phyloP scores from a whole-genome alignment of 2,329 filamentous ascomycete species.

The Trichoderma sp. region DNA sequence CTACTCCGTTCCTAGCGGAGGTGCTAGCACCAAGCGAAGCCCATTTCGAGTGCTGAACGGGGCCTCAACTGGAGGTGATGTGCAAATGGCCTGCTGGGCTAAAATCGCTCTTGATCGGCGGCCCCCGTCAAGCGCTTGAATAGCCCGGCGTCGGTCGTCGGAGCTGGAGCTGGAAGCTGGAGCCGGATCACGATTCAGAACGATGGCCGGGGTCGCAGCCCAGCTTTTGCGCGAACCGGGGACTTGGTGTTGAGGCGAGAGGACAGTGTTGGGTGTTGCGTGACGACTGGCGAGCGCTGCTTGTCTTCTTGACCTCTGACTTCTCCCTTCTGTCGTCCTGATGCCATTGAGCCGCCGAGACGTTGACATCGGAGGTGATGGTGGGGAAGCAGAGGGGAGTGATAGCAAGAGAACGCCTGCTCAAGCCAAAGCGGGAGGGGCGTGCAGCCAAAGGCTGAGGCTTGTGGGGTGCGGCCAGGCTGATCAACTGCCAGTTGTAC shows the following conservation, averaged over 20 bases:
- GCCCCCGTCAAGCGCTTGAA: not conserved
- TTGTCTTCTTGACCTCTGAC: not conserved
- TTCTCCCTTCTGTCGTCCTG: not conserved
- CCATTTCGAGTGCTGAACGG: slow-evolving; percentile 10
- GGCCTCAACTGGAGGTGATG: slow-evolving; percentile 12
- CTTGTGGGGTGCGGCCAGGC: slow-evolving; percentile 11
- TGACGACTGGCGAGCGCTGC: not conserved
- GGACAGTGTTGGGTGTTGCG: no score
- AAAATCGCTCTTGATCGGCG: slow-evolving; percentile 21
- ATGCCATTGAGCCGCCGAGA: not conserved
- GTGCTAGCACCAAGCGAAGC: slow-evolving; percentile 1
- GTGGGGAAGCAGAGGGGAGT: not conserved
- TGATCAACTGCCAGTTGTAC: slow-evolving; percentile 22
- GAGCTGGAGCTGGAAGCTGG: not conserved
- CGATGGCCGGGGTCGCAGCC: no score
- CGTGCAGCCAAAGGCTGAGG: slow-evolving; percentile 5
- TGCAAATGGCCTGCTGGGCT: slow-evolving; percentile 21
- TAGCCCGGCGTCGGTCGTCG: no score
- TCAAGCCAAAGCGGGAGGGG: slow-evolving; percentile 4
- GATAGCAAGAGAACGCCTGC: not conserved
- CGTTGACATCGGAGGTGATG: not conserved
- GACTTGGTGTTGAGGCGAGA: not conserved
- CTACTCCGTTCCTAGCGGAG: slow-evolving; percentile 3
- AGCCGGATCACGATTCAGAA: not conserved
- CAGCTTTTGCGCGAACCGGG: not conserved